Base-by-base conservation (phyloP, 1,284 basidiomycete genomes). In the Phenoliferia sp. region DNA sequence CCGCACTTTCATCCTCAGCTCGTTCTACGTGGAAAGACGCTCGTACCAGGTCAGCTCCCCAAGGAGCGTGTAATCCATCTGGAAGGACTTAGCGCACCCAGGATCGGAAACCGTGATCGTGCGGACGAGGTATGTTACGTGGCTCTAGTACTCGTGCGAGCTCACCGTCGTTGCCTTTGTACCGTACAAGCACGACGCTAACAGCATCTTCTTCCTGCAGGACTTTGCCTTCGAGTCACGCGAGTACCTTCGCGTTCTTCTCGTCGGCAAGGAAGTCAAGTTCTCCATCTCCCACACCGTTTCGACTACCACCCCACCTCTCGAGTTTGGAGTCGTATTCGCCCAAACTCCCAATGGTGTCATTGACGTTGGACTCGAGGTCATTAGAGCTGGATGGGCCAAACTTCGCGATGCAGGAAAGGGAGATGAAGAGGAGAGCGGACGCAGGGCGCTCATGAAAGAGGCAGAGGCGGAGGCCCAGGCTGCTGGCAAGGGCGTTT, bases 221-320 rank as follows among this genome's bases (percentile, higher is more conserved):
- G 87, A 89, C 12, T 93, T 89, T 85, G 91, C 94, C 5, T 97
- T 90, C 77, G 90, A 94, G 77, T 88, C 93, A 54, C 88, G 95
- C 76, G 95, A 98, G 81, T 96, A 88, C 80, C 84, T 98, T 48
- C 88, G 94, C 60, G 82, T 86, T 48, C 81, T 93, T 62, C 84
- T 88, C 26, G 92, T 98, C 62, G 94, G 94, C 72, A 94, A 95
- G 77, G 88, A 94, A 80, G 85, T 94, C 76, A 83, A 86, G 1
- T 94, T 93, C 80, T 83, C 85, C 17, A 86, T 90, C 15, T 85
- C 85, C 32, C 89, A 92, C 79, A 87, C 87, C 48, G 82, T 93
- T 48, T 83, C 88, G 22, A 77, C 86, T 54, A 86, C 85, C 72
- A 77, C 79, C 75, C 79, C 85, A 59, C 83, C 86, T 63, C 86